A percentile compares a stretch with the other conserved stretches of the same genome.
These are phyloP conservation scores for Begonia loranthoides DNA, from an alignment of 306 rosid genomes.

Conservation along the genomic window DNA sequence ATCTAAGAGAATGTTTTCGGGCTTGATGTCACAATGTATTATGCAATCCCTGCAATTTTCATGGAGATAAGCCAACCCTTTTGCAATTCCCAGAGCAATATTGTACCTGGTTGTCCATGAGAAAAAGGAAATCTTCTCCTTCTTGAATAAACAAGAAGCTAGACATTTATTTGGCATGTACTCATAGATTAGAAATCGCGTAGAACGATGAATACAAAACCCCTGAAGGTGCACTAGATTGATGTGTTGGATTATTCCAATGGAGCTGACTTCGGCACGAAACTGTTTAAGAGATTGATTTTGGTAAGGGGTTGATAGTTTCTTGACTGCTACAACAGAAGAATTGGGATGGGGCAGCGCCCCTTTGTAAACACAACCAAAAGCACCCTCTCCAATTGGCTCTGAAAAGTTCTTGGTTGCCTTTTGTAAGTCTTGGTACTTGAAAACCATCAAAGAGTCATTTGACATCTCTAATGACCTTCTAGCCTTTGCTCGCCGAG, in stretches of 20 bases:
- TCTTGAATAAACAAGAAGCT: constrained; percentile 16
- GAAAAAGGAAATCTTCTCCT: constrained; percentile 1
- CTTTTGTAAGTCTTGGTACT: constrained; percentile 10
- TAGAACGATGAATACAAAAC: constrained; percentile 18
- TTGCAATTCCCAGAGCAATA: constrained; percentile 26
- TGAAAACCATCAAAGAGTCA: constrained; percentile 21
- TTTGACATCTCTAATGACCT: constrained; percentile 6
- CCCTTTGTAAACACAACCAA: constrained; percentile 34
- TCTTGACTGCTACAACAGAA: constrained; percentile 29
- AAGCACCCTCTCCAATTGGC: constrained; percentile 32
- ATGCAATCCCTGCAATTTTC: constrained; percentile 34
- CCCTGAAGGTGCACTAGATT: constrained; percentile 29
- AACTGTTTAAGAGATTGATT: constrained; percentile 24
- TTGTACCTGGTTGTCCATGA: constrained; percentile 25
- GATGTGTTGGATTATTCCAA: constrained; percentile 28
- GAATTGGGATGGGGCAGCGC: constrained; percentile 10
- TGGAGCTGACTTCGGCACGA: constrained; percentile 24
- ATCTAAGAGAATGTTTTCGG: constrained; percentile 33
- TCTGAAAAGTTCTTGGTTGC: constrained; percentile 29
- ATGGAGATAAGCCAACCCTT: constrained; percentile 31
- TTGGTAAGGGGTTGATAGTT: constrained; percentile 10
- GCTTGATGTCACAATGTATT: constrained; percentile 37
- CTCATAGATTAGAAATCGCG: constrained; percentile 25
- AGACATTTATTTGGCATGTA: constrained; percentile 32
- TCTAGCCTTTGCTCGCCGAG: background rate